A percentile compares a stretch with the other conserved stretches of the same genome.
Conservation (phyloP, 2,329 filamentous ascomycete species). For the Paraphoma chrysanthemicola region DNA sequence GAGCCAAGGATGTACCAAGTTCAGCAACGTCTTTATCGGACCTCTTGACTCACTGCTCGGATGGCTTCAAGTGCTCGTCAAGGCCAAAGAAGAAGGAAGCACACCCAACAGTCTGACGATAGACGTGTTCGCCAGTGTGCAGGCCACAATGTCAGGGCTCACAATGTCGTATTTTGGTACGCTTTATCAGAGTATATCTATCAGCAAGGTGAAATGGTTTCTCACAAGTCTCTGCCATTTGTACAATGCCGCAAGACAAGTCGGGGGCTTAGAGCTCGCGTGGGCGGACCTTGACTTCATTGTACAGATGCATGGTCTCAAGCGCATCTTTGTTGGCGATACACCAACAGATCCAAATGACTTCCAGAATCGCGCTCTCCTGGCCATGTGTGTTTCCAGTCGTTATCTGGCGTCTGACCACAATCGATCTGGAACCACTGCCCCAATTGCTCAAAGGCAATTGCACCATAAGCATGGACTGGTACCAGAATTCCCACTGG, state of each 20-base stretch:
- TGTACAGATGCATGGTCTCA: constrained; percentile 18
- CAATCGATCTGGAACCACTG: not conserved
- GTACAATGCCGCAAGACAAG: constrained; percentile 25
- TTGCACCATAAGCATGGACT: constrained; percentile 16
- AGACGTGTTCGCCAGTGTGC: constrained; percentile 10
- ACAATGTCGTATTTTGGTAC: constrained; percentile 15
- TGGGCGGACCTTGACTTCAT: constrained; percentile 30
- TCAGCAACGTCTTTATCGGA: constrained; percentile 17
- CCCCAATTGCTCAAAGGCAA: not conserved
- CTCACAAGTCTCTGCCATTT: constrained; percentile 19
- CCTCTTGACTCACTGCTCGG: constrained; percentile 7
- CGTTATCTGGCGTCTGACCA: constrained; percentile 9
- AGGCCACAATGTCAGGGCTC: constrained; percentile 20
- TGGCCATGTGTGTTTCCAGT: constrained; percentile 8
- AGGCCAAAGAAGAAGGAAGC: not conserved
- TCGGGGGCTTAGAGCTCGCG: constrained; percentile 15
- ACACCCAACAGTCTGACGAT: not conserved
- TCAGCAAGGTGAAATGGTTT: constrained; percentile 21
- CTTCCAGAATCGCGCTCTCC: constrained; percentile 12
- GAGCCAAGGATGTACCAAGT: constrained; percentile 19
- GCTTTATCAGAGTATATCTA: constrained; percentile 11
- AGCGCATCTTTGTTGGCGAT: constrained; percentile 21
- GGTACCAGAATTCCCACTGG: constrained; percentile 7
- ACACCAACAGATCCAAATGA: constrained; percentile 17
- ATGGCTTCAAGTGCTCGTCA: constrained; percentile 11